Base-by-base conservation (phyloP, 176 grass and related monocot genomes). In the Oryza glumipatula region DNA sequence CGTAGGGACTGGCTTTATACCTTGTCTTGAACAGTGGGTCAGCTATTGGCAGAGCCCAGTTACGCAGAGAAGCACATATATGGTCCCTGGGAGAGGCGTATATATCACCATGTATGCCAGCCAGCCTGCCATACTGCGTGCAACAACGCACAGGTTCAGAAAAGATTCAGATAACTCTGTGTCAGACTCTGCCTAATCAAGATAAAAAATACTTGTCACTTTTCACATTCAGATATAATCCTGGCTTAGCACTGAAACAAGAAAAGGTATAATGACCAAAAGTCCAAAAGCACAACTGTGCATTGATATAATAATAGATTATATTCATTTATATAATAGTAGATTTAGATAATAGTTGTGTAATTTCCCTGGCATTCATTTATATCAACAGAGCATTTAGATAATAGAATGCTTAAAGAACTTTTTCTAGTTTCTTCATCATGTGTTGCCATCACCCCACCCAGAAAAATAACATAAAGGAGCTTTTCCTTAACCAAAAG, bases 1-100 rank as follows among this genome's bases (percentile, higher is more conserved):
- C 70, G 67, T 71, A 49, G 48, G 67, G 79, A 52, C 30, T 81
- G 79, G 79, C 67, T 70, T 70, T 73, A 82, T 21, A 73, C 69
- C 15, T 61, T 78, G 76, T 79, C 36, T 79, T 79, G 36, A 78
- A 79, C 58, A n/a, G n/a, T n/a, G n/a, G n/a, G n/a, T n/a, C n/a
- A n/a, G n/a, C n/a, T n/a, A 2, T 82, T 71, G 39, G 21, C 51
- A 72, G 69, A 11, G 28, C 80, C 71, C 39, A 73, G 71, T 28
- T 14, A 56, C 6, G 71, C 71, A 73, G 44, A 73, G 71, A 8
- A 73, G 47, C 71, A 73, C 71, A 56, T 54, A 54, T 3, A 73
- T 73, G 70, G 70, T 73, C 70, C 70, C 70, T 73, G n/a, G 21
- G 47, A 10, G 39, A 41, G 39, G 23, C 12, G 70, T 73, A 47